These are phyloP conservation scores for Phaeosphaeriaceae sp. DNA, from an alignment of 2,329 filamentous ascomycete genomes.

Conservation along the genomic window DNA sequence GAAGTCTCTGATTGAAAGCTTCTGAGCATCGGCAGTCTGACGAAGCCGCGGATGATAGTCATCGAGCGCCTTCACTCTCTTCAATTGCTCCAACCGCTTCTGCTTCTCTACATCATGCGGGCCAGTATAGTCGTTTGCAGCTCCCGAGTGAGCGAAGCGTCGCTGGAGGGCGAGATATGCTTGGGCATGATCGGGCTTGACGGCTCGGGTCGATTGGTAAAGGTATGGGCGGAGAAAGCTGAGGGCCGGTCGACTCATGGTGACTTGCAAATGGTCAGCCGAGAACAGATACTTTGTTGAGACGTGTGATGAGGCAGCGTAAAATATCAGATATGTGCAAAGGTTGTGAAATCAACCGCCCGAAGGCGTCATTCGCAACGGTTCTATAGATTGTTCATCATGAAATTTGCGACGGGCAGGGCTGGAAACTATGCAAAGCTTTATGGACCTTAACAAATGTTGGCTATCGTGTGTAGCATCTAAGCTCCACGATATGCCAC, in stretches of 20 bases:
- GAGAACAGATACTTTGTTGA: slow-evolving; percentile 3
- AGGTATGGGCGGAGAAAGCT: slow-evolving; percentile 65
- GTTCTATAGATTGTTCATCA: slow-evolving; percentile 61
- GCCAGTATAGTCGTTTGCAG: slow-evolving; percentile 34
- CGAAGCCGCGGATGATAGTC: slow-evolving; percentile 63
- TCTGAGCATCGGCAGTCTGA: slow-evolving; percentile 19
- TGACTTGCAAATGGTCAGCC: slow-evolving; percentile 47
- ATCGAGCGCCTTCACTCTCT: slow-evolving; percentile 56
- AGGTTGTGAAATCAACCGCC: slow-evolving; percentile 59
- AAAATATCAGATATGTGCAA: slow-evolving; percentile 44
- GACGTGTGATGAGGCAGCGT: neutral
- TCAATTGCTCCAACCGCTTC: slow-evolving; percentile 63
- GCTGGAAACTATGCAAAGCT: neutral
- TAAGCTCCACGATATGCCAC: neutral
- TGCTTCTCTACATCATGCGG: slow-evolving; percentile 55
- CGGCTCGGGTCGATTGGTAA: slow-evolving; percentile 49
- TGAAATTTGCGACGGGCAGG: neutral
- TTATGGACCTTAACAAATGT: neutral
- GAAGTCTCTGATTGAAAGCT: slow-evolving; percentile 38
- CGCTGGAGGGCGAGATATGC: slow-evolving; percentile 57
- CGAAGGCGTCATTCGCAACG: slow-evolving; percentile 70
- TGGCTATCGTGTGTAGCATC: neutral
- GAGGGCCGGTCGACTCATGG: slow-evolving; percentile 57
- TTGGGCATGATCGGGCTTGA: slow-evolving; percentile 55
- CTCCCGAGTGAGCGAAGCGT: slow-evolving; percentile 30